Evolutionary conservation across 805 yeast species (phyloP), one percentile per base, ranked within the genome.

Genomic region (Zygotorulaspora danielsina): DNA sequence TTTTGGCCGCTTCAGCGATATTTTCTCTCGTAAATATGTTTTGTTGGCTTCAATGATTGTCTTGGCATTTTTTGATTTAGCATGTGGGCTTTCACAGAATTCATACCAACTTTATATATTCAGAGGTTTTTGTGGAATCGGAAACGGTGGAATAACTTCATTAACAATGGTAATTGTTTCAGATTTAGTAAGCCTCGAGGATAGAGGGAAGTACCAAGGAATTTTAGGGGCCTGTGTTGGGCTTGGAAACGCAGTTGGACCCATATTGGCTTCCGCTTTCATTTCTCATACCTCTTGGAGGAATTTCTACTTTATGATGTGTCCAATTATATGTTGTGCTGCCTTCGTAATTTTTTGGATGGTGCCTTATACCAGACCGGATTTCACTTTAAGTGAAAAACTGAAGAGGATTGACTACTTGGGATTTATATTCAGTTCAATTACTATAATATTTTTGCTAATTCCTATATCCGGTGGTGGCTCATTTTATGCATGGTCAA

Each of bases 181-280:
- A 41, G 82, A 77, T 51, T 55, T 76, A 13, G 77, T 75, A 10
- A 68, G 79, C 0, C 57, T 77, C 19, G 62, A 68, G 42, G 71
- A 76, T 40, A 61, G 82, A 45, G 81, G 81, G 0, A 71, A 71
- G 46, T 77, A 67, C 53, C 81, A 76, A 56, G 81, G 81, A 3
- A 71, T 73, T 7, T 55, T 73, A 22, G 79, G 78, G 4, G 51
- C 72, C 0, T 64, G 65, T 47, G 70, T 73, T 16, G 80, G 79
- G 0, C 21, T 72, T 3, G 80, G 80, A 3, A 72, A 71, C 45
- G 70, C 73, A 2, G 50, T 72, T 11, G 81, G 80, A 0, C 83
- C 83, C 1, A 66, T 78, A 33, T 50, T 77, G 10, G 75, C 78
- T 57, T 73, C 78, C 21, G 77, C 68, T 0, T 67, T 76, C 47